A percentile compares a stretch with the other conserved stretches of the same genome.
These are phyloP conservation scores for Kluyveromyces aestuarii DNA, from an alignment of 805 yeast species.

Conservation along the genomic window DNA sequence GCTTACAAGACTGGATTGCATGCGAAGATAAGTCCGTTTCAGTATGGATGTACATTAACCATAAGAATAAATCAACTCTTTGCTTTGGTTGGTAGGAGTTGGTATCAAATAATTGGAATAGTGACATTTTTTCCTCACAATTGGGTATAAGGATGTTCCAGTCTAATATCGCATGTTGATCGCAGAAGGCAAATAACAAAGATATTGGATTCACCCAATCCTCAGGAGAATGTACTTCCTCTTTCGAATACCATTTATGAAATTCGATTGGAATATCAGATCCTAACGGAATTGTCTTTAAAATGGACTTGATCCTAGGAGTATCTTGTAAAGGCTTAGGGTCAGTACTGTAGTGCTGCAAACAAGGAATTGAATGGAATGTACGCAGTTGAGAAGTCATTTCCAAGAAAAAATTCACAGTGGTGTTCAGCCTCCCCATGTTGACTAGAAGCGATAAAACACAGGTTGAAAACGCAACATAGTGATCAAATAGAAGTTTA, in stretches of 20 bases:
- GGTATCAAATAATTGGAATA: constrained; percentile 68
- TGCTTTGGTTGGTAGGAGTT: constrained; percentile 49
- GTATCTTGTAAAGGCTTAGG: constrained; percentile 88
- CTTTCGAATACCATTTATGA: constrained; percentile 51
- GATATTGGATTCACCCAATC: constrained; percentile 60
- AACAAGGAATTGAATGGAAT: constrained; percentile 84
- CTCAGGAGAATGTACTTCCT: constrained; percentile 33
- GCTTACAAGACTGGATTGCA: constrained; percentile 29
- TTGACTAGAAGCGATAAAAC: constrained; percentile 82
- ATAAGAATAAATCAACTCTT: constrained; percentile 65
- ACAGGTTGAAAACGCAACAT: constrained; percentile 60
- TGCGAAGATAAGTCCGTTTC: constrained; percentile 59
- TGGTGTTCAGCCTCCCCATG: constrained; percentile 89
- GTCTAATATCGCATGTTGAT: constrained; percentile 47
- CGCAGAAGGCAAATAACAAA: constrained; percentile 63
- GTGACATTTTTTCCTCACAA: constrained; percentile 27
- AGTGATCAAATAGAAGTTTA: constrained; percentile 53
- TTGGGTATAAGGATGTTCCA: constrained; percentile 19
- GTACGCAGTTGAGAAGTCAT: constrained; percentile 92
- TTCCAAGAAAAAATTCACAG: constrained; percentile 88
- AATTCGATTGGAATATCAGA: constrained; percentile 47
- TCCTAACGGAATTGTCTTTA: constrained; percentile 40
- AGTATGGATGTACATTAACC: constrained; percentile 74
- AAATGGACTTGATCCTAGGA: constrained; percentile 80
- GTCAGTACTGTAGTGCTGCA: constrained; percentile 43